Conservation (phyloP, 192 early-diverging fungal species). For the Nowakowskiella sp. region DNA sequence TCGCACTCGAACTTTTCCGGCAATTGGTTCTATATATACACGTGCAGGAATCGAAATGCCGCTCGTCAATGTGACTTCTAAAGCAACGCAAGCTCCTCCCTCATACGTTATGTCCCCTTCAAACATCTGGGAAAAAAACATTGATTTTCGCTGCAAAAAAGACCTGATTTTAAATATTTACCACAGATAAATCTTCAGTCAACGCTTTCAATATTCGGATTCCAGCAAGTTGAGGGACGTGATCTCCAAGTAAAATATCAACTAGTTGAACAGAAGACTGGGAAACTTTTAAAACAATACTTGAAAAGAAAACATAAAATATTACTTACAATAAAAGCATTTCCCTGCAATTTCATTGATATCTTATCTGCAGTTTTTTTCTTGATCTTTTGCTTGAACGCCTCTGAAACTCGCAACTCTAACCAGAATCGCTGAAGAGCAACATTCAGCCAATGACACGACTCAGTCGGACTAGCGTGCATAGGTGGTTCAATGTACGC, state of each 20-base stretch:
- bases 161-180: conserved; percentile 7
- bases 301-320: conserved; percentile 5
- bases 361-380: conserved; percentile 31
- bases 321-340: conserved; percentile 32
- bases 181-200: conserved; percentile 45
- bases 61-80: conserved; percentile 32
- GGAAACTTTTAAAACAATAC: conserved; percentile 6
- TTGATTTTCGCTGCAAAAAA: neutral
- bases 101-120: conserved; percentile 41
- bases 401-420: conserved; percentile 28
- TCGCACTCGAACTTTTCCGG: conserved; percentile 38
- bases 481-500: conserved; percentile 7
- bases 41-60: conserved; percentile 37
- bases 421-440: conserved; percentile 38
- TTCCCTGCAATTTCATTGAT: conserved; percentile 39
- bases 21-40: conserved; percentile 28
- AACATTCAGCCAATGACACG: conserved; percentile 41
- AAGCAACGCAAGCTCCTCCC: conserved; percentile 40
- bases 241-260: conserved; percentile 38
- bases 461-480: conserved; percentile 18
- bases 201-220: conserved; percentile 38
- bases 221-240: conserved; percentile 33
- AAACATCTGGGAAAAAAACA: conserved; percentile 15
- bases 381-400: conserved; percentile 32
- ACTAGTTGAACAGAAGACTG: conserved; percentile 33